Evolutionary conservation across 345 rosid species (phyloP), one percentile per base, ranked within the genome.

Genomic region (Melaleuca quinquenervia): DNA sequence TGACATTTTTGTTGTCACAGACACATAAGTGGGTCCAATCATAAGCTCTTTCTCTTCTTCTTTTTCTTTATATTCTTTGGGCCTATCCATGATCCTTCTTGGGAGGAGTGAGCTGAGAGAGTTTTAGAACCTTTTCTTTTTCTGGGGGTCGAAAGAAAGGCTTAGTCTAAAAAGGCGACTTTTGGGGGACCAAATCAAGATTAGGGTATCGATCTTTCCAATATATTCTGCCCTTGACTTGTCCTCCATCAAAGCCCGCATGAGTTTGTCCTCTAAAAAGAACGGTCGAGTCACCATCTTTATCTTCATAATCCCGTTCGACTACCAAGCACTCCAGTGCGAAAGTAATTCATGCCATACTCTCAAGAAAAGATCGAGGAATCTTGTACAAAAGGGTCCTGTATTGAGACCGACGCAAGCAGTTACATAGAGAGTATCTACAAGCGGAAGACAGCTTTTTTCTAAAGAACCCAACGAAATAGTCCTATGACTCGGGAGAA

Each of bases 1-100:
- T 84, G 83, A 52, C 85, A 55, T 82, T 87, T 52, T 90, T 86
- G 85, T 16, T 70, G 80, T 70, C 80, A 24, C 22, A 70, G 48
- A 70, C 80, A 70, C 48, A 18, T 70, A 5, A 70, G 80, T 70
- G 80, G 48, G 80, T 32, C 80, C 80, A 70, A 70, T 70, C 80
- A 70, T 70, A 70, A 70, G 80, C 45, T 62, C 36, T 62, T 8
- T 64, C 5, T 32, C 9, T 62, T 27, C 5, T 15, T 16, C 15
- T 27, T 29, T 18, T 62, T 18, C 20, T 62, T 62, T 15, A 3
- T 12, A 3, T 20, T 16, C 24, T 53, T 21, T 8, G 24, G 80
- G 80, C 48, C 80, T 70, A 48, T 70, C 48, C 80, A 70, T 70
- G 80, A 70, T 70, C 80, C 80, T 36, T 70, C 48, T 20, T 70